Evolutionary conservation across 2,329 filamentous ascomycete genomes (phyloP), one percentile per base, ranked within the genome.

Genomic region (Alternaria postmessia): DNA sequence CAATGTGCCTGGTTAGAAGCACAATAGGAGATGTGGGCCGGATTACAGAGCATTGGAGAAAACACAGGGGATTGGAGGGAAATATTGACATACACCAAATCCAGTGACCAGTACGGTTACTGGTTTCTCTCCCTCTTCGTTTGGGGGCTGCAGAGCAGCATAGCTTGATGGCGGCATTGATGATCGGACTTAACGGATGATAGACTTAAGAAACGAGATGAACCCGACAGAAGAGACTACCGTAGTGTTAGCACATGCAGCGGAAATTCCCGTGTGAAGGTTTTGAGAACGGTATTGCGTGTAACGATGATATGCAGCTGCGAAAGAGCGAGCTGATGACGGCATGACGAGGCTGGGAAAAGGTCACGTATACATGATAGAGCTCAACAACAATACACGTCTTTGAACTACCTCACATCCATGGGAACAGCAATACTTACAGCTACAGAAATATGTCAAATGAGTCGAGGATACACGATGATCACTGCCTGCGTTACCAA

Each of bases 61-160:
- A 8, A 18, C 28, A 22, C 16, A 32, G 11, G 26, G 12, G 8
- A 12, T 42, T 30, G 12, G 22, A 34, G 41, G 18, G 14, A 24
- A 14, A 47, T 14, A 3, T 5, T 24, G 7, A 67, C 70, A 56
- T 70, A 77, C 75, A 42, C 76, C 75, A 59, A 77, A 78, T 1
- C 76, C 75, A 52, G 75, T 78, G 38, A 78, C 75, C 18, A 78
- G 64, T 18, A 78, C 75, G 11, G 71, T 77, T 11, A 77, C 72
- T 16, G 74, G 75, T 16, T 74, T 64, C 61, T 77, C 73, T 7
- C 56, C 60, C 47, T 75, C 64, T 60, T 72, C 61, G 7, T 53
- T 57, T 9, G 67, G 71, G 57, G 75, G 75, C 55, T 77, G 75
- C 57, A 68, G 64, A 36, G 69, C 69, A 51, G 73, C 67, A 53